Conservation (phyloP, 371 early-diverging fungal species). For the Batkoa obscura region DNA sequence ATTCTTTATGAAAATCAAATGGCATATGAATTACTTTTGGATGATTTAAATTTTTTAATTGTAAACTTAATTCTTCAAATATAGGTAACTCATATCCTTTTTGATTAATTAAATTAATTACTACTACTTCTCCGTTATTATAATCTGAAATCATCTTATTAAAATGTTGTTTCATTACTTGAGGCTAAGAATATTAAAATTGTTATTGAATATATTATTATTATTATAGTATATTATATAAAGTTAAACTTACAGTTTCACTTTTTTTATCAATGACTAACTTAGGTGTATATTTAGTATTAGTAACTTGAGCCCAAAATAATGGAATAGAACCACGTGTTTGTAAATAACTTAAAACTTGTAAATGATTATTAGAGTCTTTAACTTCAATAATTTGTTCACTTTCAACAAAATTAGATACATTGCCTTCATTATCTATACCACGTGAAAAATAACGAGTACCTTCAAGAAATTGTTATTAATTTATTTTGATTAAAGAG, state of each 20-base stretch:
- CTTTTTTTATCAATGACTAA: slow-evolving; percentile 47
- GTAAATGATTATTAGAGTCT: slow-evolving; percentile 4
- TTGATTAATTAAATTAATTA: slow-evolving; percentile 82
- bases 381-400: slow-evolving; percentile 72
- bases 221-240: background rate
- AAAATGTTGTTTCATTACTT: slow-evolving; percentile 47
- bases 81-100: slow-evolving; percentile 72
- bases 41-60: slow-evolving; percentile 27
- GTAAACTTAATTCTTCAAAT: slow-evolving; percentile 56
- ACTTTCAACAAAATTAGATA: slow-evolving; percentile 96
- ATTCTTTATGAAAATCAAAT: slow-evolving; percentile 95
- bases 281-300: slow-evolving; percentile 79
- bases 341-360: slow-evolving; percentile 57
- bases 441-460: slow-evolving; percentile 93
- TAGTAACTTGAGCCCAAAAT: slow-evolving; percentile 86
- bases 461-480: slow-evolving; percentile 9
- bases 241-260: slow-evolving; percentile 34
- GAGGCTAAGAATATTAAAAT: slow-evolving; percentile 12
- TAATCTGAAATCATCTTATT: slow-evolving; percentile 25
- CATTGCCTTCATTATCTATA: slow-evolving; percentile 79
- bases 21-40: slow-evolving; percentile 48
- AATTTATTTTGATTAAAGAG: too few relatives aligned
- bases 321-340: slow-evolving; percentile 97
- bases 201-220: background rate
- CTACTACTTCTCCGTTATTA: slow-evolving; percentile 55